Base-by-base conservation (phyloP, 805 yeast genomes). In the Priceomyces haplophilus region DNA sequence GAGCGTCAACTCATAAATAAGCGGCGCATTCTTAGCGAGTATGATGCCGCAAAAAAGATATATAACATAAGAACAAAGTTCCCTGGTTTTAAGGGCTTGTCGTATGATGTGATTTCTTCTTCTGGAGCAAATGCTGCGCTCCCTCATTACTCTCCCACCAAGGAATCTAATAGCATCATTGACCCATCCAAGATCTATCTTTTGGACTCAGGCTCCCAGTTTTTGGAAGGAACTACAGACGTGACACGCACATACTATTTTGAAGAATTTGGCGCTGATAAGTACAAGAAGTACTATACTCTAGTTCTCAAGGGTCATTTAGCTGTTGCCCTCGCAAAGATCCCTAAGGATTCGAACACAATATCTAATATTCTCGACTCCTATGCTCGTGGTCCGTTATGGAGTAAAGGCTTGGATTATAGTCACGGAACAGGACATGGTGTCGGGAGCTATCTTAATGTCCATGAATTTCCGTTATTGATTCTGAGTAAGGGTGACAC, bases 391-490 rank as follows among this genome's bases (percentile, higher is more conserved):
- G 89, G 84, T 61, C 83, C 79, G 40, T 67, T 93, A 46, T 86
- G 95, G 89, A 70, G 79, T 31, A 73, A 80, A 40, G 98, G 98
- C 0, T 69, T 88, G 38, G 93, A 87, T 59, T 93, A 86, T 60
- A 79, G 83, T 49, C 99, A 93, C 63, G 98, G 99, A 7, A 88
- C 98, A 0, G 97, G 98, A 1, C 99, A 93, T 63, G 99, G 99
- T 3, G 85, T 93, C n/a, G 98, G 97, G 2, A 76, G 90, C 16
- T 91, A 76, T 59, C 79, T 95, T 36, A 84, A 85, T 60, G 98
- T 93, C 13, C 99, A 93, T 61, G 97, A 95, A 57, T 93, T 95
- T 0, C 98, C 98, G 1, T 76, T 91, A 42, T 95, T 90, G 12
- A 80, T 93, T 46, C 87, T 85, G 45, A 67, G 74, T 12, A 69